These are phyloP conservation scores for Penicillium italicum DNA, from an alignment of 2,329 filamentous ascomycete genomes.

Conservation along the genomic window DNA sequence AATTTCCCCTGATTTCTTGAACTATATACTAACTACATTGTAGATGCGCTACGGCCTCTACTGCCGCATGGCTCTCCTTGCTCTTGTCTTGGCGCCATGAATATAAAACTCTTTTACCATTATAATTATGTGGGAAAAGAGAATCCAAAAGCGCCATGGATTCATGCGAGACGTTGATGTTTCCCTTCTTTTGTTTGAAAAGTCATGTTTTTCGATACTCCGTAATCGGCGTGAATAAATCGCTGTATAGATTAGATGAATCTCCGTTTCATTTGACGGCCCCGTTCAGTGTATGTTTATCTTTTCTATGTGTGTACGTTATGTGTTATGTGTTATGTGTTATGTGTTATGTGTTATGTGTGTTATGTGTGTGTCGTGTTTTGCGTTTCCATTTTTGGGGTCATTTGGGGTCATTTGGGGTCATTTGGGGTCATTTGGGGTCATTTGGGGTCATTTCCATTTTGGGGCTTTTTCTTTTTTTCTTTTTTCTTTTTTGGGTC, in stretches of 20 bases:
- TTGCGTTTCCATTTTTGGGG: slow-evolving; percentile 13
- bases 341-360: slow-evolving; percentile 20
- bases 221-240: slow-evolving; percentile 32
- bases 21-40: slow-evolving; percentile 41
- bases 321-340: slow-evolving; percentile 25
- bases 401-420: slow-evolving; percentile 7
- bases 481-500: neutral
- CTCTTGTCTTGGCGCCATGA: slow-evolving; percentile 73
- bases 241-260: slow-evolving; percentile 39
- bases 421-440: neutral
- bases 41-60: slow-evolving; percentile 98
- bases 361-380: slow-evolving; percentile 20
- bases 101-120: slow-evolving; percentile 24
- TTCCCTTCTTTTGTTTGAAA: slow-evolving; percentile 28
- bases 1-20: neutral
- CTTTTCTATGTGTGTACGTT: slow-evolving; percentile 21
- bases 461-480: neutral
- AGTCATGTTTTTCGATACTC: slow-evolving; percentile 32
- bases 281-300: slow-evolving; percentile 19
- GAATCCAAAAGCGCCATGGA: slow-evolving; percentile 16
- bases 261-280: slow-evolving; percentile 33
- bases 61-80: slow-evolving; percentile 94
- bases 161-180: slow-evolving; percentile 23
- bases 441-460: slow-evolving; percentile 7
- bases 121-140: slow-evolving; percentile 18